Conservation (phyloP, 2,329 filamentous ascomycete species). For the Alternaria novae-zelandiae region DNA sequence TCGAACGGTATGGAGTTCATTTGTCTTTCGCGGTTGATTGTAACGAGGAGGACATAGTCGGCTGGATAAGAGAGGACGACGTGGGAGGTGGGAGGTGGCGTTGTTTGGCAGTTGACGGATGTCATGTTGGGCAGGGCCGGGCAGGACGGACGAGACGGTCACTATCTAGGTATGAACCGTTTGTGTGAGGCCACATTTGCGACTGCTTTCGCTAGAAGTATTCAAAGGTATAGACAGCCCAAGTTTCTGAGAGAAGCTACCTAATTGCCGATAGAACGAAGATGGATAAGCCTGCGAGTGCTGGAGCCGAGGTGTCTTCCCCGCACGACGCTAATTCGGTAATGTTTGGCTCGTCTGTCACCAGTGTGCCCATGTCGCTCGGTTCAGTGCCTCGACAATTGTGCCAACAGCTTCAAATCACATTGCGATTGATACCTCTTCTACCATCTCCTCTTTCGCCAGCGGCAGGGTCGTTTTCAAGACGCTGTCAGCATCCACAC, state of each 20-base stretch:
- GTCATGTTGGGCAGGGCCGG: constrained; percentile 27
- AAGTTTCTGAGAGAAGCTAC: too few relatives aligned
- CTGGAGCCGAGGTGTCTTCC: constrained; percentile 12
- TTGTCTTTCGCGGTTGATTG: constrained; percentile 58
- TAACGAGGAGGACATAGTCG: constrained; percentile 58
- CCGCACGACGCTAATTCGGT: neutral
- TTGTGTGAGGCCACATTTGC: neutral
- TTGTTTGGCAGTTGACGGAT: constrained; percentile 33
- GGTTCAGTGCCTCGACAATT: too few relatives aligned
- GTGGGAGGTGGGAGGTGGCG: constrained; percentile 40
- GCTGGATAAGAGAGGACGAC: constrained; percentile 55
- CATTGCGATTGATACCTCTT: too few relatives aligned
- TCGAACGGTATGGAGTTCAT: constrained; percentile 55
- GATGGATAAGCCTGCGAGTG: neutral
- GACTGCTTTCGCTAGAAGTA: neutral
- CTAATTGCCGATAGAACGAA: too few relatives aligned
- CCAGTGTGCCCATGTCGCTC: too few relatives aligned
- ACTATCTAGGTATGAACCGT: neutral
- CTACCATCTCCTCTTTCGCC: too few relatives aligned
- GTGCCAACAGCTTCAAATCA: too few relatives aligned
- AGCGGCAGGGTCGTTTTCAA: too few relatives aligned
- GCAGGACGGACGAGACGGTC: neutral
- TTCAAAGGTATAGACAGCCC: neutral
- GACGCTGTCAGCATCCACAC: too few relatives aligned
- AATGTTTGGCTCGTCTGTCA: too few relatives aligned